Evolutionary conservation across 768 basidiomycete species (phyloP).

Genomic region (Sistotremastrum niveocremeum): DNA sequence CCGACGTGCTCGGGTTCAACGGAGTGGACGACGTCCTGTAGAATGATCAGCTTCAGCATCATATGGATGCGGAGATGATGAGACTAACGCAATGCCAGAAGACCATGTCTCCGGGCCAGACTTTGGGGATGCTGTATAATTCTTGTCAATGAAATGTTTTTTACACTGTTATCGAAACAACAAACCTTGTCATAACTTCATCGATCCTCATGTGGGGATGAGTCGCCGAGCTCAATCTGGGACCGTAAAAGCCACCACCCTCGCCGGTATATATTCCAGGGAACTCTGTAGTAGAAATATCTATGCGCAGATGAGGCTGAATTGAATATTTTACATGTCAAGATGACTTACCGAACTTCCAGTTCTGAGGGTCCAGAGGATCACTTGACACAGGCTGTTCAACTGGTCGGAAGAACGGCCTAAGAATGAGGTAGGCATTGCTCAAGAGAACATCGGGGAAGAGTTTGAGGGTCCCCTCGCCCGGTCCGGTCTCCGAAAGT

Average conservation of each 20-base stretch:
- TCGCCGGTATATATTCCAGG: conserved; percentile 32
- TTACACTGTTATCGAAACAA: no score
- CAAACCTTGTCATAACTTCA: conserved; percentile 40
- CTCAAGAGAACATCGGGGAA: conserved; percentile 54
- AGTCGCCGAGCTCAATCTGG: conserved; percentile 31
- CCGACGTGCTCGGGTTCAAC: conserved; percentile 43
- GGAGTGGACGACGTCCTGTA: conserved; percentile 36
- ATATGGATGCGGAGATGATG: background rate
- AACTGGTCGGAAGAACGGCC: conserved; percentile 59
- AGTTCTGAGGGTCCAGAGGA: conserved; percentile 36
- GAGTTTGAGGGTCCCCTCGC: conserved; percentile 54
- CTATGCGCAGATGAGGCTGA: background rate
- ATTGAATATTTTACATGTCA: background rate
- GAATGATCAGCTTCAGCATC: background rate
- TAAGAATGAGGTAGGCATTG: conserved; percentile 58
- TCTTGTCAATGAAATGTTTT: no score
- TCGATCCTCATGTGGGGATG: conserved; percentile 59
- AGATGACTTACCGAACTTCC: conserved; percentile 31
- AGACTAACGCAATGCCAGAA: conserved; percentile 56
- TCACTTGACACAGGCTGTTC: conserved; percentile 26
- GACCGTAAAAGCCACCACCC: conserved; percentile 22
- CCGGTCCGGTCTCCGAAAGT: conserved; percentile 47
- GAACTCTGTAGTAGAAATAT: conserved; percentile 29
- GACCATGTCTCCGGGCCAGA: conserved; percentile 64
- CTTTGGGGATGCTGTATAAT: conserved; percentile 40